Base-by-base conservation (phyloP, 306 rosid genomes). In the Trifolium subterraneum region DNA sequence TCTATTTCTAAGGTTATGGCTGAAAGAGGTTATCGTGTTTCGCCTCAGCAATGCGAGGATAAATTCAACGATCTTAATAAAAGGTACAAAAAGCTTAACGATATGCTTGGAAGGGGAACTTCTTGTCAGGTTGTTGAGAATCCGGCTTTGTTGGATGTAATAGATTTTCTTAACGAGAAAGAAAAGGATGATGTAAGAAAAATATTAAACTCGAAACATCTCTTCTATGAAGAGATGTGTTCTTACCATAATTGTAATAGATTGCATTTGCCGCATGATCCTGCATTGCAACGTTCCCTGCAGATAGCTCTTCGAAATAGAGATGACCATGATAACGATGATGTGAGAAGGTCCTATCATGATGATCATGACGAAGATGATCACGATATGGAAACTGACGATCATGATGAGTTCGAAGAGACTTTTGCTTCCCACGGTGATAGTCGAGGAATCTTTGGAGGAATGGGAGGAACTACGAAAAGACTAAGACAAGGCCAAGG, bases 31-130 rank as follows among this genome's bases (percentile, higher is more conserved):
- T 83, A 64, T 76, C 90, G 80, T 76, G 98, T 91, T 73, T 93
- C 98, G 4, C 98, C 98, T 9, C 98, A 90, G 85, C 97, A 93
- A 68, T 93, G 98, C 64, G 98, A 93, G 90, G 98, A 91, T 84
- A 93, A 93, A 55, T 90, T 93, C 76, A 93, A 93, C 65, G 98
- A 93, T 79, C 97, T 93, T 50, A 93, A 89, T 76, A 93, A 93
- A 78, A 84, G 98, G 81, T 93, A 93, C 66, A 90, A 93, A 83
- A 85, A 84, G 67, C 97, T 93, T 72, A 90, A 89, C 42, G 98
- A 91, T 56, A 85, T 93, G 88, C 86, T 93, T 54, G 98, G 98
- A 70, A 85, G 96, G 71, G 98, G 98, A 64, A 93, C 93, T 60
- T 87, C 93, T 68, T 93, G 98, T 80, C 87, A 84, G 63, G 96